phyloP scores from a whole-genome alignment of 2,329 filamentous ascomycete genomes.

The Drechmeria coniospora region DNA sequence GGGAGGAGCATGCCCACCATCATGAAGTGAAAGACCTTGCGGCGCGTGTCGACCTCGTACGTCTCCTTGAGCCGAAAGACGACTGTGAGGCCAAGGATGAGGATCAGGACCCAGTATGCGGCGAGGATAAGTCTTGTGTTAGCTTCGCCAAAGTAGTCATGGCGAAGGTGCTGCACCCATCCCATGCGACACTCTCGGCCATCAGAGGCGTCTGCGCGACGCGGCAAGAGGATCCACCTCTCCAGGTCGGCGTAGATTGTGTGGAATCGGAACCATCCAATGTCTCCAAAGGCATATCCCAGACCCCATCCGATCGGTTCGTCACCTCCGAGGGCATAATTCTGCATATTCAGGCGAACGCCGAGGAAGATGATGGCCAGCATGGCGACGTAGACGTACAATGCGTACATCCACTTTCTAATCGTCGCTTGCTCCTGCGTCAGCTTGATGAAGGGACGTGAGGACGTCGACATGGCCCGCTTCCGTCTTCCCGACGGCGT shows the following conservation, averaged over 20 bases:
- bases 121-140: slow-evolving; percentile 68
- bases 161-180: slow-evolving; percentile 51
- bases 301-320: slow-evolving; percentile 91
- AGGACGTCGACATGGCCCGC: slow-evolving; percentile 44
- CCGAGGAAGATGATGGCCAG: slow-evolving; percentile 51
- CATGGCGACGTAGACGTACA: slow-evolving; percentile 59
- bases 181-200: slow-evolving; percentile 32
- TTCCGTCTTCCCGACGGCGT: slow-evolving; percentile 53
- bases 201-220: slow-evolving; percentile 15
- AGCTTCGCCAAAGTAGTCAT: slow-evolving; percentile 51
- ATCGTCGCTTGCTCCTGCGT: slow-evolving; percentile 62
- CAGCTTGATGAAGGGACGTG: slow-evolving; percentile 63
- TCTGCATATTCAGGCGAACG: slow-evolving; percentile 53
- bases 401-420: slow-evolving; percentile 73
- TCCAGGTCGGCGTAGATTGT: slow-evolving; percentile 54
- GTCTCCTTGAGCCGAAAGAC: slow-evolving; percentile 61
- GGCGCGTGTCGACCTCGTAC: slow-evolving; percentile 85
- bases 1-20: slow-evolving; percentile 95
- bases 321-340: slow-evolving; percentile 48
- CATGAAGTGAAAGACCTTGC: slow-evolving; percentile 96
- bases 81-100: slow-evolving; percentile 54
- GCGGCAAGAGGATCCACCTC: slow-evolving; percentile 60
- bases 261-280: slow-evolving; percentile 55
- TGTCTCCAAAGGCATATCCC: slow-evolving; percentile 73
- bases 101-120: slow-evolving; percentile 56